A percentile compares a stretch with the other conserved stretches of the same genome.
Evolutionary conservation across 345 rosid genomes (phyloP).

Genomic region (Eutrema yunnanense): DNA sequence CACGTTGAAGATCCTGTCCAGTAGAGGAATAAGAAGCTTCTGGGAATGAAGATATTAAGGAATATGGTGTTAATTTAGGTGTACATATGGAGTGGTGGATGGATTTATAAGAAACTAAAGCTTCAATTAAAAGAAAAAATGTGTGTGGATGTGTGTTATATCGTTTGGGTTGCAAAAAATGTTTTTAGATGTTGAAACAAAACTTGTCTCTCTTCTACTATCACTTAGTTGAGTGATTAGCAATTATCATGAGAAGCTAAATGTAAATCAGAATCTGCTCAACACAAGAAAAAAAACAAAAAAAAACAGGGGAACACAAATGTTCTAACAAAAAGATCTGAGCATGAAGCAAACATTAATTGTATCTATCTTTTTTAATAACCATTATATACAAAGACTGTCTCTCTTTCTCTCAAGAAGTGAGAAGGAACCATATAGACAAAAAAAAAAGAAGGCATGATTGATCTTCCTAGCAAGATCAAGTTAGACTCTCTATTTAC

Average conservation of each 20-base stretch:
- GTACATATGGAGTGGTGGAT: slow-evolving; percentile 17
- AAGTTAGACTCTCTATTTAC: not conserved
- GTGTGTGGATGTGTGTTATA: slow-evolving; percentile 1
- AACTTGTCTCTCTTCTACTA: not conserved
- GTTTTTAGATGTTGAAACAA: slow-evolving; percentile 7
- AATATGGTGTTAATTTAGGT: slow-evolving; percentile 2
- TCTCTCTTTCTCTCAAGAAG: slow-evolving; percentile 27
- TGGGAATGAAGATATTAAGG: not conserved
- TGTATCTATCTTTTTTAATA: not conserved
- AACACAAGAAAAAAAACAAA: not conserved
- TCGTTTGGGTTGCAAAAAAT: slow-evolving; percentile 2
- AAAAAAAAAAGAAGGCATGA: not conserved
- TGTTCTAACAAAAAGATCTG: not conserved
- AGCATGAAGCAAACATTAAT: not conserved
- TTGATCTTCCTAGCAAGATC: not conserved
- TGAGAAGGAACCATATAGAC: slow-evolving; percentile 23
- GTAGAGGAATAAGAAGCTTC: slow-evolving; percentile 15
- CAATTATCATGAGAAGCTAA: not conserved
- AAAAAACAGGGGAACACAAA: not conserved
- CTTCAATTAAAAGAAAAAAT: not conserved
- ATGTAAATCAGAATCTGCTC: not conserved
- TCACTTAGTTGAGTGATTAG: not conserved
- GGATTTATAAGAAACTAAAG: slow-evolving; percentile 5
- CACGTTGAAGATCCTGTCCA: slow-evolving; percentile 16
- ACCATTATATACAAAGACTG: slow-evolving; percentile 7